Evolutionary conservation across 345 rosid genomes (phyloP), one percentile per base, ranked within the genome.

Genomic region (Aurinia saxatilis): DNA sequence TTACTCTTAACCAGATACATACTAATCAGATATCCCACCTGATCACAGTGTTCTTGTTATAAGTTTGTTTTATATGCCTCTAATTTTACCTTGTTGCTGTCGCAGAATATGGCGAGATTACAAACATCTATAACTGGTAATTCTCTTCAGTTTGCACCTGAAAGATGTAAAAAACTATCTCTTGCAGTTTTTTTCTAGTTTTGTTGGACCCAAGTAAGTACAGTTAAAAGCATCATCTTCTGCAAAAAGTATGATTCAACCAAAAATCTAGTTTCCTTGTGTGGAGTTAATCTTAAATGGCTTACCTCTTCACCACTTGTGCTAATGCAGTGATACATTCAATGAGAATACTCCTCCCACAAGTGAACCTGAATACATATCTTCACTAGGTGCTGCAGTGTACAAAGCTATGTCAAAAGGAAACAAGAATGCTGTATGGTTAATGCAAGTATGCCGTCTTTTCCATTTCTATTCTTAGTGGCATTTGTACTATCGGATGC

Each of bases 81-180:
- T 49, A 30, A 42, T 19, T 1, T 7, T 47, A 46, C 30, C 64
- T 46, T 66, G 21, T 41, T 25, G 59, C 69, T 63, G 27, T 68
- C 73, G 60, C 95, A 88, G 98, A 88, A 67, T 92, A 88, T 70
- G 98, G 98, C 67, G 95, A 88, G 60, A 91, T 88, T 80, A 88
- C 98, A 6, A 87, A 86, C 78, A 86, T 92, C 60, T 92, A 92
- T 76, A 92, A 76, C 78, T 92, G 98, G 98, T 92, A 86, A 77
- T 42, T 46, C 63, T 49, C 66, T 53, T 58, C 63, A 40, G 13
- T 64, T 63, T 51, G 4, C 18, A 15, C 21, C n/a, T 49, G 63
- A 29, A 6, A 23, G 18, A 54, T 3, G 49, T 46, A 57, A 39
- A 39, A 16, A n/a, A n/a, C n/a, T 2, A 38, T 16, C 58, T 36